Conservation (phyloP, 768 basidiomycete species). For the Psilocybe tampanensis region DNA sequence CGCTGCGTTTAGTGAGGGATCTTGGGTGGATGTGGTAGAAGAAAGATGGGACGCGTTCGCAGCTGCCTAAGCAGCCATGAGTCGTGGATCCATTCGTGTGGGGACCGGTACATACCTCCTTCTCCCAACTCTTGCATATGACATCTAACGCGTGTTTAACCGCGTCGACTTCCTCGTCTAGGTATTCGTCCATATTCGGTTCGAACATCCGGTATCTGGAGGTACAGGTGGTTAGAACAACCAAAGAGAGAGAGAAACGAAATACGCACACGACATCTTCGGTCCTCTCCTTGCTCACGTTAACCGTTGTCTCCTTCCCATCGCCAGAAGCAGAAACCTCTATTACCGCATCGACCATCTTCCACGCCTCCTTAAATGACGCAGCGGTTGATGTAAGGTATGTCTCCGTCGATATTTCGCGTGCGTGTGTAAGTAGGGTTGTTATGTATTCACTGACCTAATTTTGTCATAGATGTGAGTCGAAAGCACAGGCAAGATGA, state of each 20-base stretch:
- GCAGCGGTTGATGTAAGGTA: constrained; percentile 90
- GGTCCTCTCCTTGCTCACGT: constrained; percentile 47
- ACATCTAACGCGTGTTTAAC: constrained; percentile 73
- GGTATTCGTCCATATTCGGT: constrained; percentile 95
- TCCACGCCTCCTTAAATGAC: constrained; percentile 85
- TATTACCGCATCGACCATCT: constrained; percentile 78
- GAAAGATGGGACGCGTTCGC: neutral
- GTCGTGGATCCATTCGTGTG: neutral
- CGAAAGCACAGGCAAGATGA: too few species aligned
- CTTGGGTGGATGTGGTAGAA: neutral
- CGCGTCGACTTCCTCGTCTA: constrained; percentile 89
- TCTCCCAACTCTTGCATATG: constrained; percentile 83
- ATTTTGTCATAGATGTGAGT: neutral
- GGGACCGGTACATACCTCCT: constrained; percentile 48
- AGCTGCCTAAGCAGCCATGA: neutral
- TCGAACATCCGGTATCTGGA: constrained; percentile 93
- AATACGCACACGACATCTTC: constrained; percentile 82
- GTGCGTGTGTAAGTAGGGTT: constrained; percentile 73
- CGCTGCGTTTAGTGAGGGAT: constrained; percentile 63
- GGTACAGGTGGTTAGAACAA: neutral
- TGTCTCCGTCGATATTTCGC: constrained; percentile 67
- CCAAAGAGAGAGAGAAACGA: neutral
- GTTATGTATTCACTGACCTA: constrained; percentile 85
- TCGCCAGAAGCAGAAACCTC: constrained; percentile 48
- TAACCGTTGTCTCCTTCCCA: constrained; percentile 16